A percentile compares a stretch with the other conserved stretches of the same genome.
These are phyloP conservation scores for Flaveria floridana DNA, from an alignment of 140 eudicot species.

Conservation along the genomic window DNA sequence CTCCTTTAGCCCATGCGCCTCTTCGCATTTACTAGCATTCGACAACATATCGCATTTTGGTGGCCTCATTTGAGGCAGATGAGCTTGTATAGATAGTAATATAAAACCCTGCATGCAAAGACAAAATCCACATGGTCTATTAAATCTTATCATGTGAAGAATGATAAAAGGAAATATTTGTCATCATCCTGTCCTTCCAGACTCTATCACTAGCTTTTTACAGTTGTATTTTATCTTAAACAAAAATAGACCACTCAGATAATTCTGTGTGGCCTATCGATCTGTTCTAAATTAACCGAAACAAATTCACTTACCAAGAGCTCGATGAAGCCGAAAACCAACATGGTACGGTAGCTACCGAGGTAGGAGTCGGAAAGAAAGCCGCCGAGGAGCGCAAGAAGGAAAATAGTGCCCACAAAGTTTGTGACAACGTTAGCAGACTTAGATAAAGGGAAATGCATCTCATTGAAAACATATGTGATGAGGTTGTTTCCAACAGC, in stretches of 20 bases:
- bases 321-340: slow-evolving; percentile 72
- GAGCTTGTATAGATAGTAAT: slow-evolving; percentile 72
- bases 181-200: no score
- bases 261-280: background rate
- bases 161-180: no score
- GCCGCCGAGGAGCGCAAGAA: slow-evolving; percentile 81
- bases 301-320: slow-evolving; percentile 47
- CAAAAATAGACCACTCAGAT: background rate
- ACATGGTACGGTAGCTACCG: slow-evolving; percentile 78
- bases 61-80: slow-evolving; percentile 65
- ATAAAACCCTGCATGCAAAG: slow-evolving; percentile 60
- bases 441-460: slow-evolving; percentile 79
- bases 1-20: slow-evolving; percentile 60
- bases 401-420: slow-evolving; percentile 77
- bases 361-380: slow-evolving; percentile 79
- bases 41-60: slow-evolving; percentile 59
- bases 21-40: slow-evolving; percentile 39
- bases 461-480: slow-evolving; percentile 76
- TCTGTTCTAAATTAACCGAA: background rate
- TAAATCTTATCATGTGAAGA: background rate
- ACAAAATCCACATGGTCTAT: background rate
- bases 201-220: background rate
- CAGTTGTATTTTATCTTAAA: background rate
- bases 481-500: slow-evolving; percentile 86
- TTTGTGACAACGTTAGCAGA: slow-evolving; percentile 78